Evolutionary conservation across 768 basidiomycete genomes (phyloP).

Genomic region (Tricholoma sp.): DNA sequence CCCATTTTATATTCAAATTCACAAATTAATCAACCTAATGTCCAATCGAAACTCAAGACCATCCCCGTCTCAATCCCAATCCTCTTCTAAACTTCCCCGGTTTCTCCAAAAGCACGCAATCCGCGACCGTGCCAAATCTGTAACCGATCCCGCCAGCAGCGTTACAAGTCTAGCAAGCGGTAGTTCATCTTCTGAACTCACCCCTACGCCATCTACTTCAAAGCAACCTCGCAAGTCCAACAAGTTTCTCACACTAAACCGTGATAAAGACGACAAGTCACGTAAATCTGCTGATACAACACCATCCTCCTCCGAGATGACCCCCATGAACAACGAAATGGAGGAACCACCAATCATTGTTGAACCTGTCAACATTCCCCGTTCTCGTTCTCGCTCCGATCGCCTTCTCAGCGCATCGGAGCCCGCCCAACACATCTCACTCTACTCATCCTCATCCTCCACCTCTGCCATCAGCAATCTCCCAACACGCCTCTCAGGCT

Average conservation of each 20-base stretch:
- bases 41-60: constrained; percentile 41
- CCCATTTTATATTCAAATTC: not conserved
- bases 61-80: constrained; percentile 32
- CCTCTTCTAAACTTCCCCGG: constrained; percentile 55
- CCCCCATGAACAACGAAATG: constrained; percentile 13
- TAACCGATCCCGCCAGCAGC: constrained; percentile 31
- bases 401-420: constrained; percentile 44
- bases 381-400: constrained; percentile 51
- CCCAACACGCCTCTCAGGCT: constrained; percentile 71
- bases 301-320: not conserved
- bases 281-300: constrained; percentile 10
- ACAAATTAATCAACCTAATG: constrained; percentile 27
- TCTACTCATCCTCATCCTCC: constrained; percentile 45
- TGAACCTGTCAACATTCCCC: constrained; percentile 53
- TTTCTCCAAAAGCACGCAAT: constrained; percentile 58
- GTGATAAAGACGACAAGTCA: constrained; percentile 29
- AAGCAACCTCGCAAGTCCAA: constrained; percentile 16
- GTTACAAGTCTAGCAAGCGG: constrained; percentile 32
- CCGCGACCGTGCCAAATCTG: constrained; percentile 57
- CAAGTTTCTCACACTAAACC: constrained; percentile 31
- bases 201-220: not conserved
- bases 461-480: constrained; percentile 58
- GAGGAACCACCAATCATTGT: constrained; percentile 64
- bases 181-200: constrained; percentile 24
- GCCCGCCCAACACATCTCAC: constrained; percentile 18